These are phyloP conservation scores for Ophiostoma sp. DNA, from an alignment of 2,329 filamentous ascomycete genomes.

Conservation along the genomic window DNA sequence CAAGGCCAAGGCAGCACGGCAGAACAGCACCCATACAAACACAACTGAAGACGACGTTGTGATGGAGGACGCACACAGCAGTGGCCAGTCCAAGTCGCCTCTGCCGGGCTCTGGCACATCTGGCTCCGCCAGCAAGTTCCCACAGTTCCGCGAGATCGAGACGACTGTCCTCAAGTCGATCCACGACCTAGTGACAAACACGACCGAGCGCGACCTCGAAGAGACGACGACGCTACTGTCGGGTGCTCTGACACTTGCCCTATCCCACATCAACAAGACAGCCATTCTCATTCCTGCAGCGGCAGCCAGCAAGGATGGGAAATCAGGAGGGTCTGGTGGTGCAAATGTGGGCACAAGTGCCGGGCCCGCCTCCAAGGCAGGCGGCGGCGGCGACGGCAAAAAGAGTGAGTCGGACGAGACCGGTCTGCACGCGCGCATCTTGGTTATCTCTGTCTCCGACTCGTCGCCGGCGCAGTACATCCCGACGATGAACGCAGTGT, in stretches of 20 bases:
- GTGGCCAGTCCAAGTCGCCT: slow-evolving; percentile 28
- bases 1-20: background rate
- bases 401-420: slow-evolving; percentile 30
- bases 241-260: slow-evolving; percentile 81
- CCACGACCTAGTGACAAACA: slow-evolving; percentile 63
- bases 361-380: slow-evolving; percentile 35
- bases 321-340: slow-evolving; percentile 35
- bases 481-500: slow-evolving; percentile 96
- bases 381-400: slow-evolving; percentile 20
- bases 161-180: slow-evolving; percentile 70
- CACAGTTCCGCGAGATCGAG: slow-evolving; percentile 84
- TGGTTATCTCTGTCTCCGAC: slow-evolving; percentile 84
- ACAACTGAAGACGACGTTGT: slow-evolving; percentile 34
- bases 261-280: slow-evolving; percentile 85
- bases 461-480: slow-evolving; percentile 88
- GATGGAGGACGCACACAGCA: slow-evolving; percentile 42
- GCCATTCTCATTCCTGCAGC: slow-evolving; percentile 24
- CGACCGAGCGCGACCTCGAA: slow-evolving; percentile 59
- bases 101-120: slow-evolving; percentile 26
- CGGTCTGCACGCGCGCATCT: slow-evolving; percentile 70
- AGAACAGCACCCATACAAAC: background rate
- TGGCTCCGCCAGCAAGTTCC: slow-evolving; percentile 73
- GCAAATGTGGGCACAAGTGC: slow-evolving; percentile 4
- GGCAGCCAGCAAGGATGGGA: slow-evolving; percentile 26
- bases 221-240: slow-evolving; percentile 81